These are phyloP conservation scores for Rosa rugosa DNA, from an alignment of 306 rosid genomes.

Conservation along the genomic window DNA sequence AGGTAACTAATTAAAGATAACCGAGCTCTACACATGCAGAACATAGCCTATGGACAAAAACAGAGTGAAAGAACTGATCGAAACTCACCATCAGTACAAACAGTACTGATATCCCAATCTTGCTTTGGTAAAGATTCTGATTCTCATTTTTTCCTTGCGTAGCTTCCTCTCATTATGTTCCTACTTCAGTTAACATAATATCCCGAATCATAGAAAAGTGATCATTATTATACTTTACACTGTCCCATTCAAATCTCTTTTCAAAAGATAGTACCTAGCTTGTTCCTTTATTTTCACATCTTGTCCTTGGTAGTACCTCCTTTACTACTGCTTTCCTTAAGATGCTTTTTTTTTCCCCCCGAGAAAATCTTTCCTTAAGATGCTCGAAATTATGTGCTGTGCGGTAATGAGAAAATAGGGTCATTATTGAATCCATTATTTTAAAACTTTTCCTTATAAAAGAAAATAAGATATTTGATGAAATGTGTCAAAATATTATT, in stretches of 20 bases:
- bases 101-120: not conserved
- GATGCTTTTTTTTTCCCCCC: not conserved
- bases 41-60: not conserved
- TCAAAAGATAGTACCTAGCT: not conserved
- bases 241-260: not conserved
- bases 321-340: not conserved
- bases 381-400: not conserved
- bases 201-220: not conserved
- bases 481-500: too few relatives aligned
- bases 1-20: not conserved
- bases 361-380: too few relatives aligned
- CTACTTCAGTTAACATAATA: not conserved
- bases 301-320: not conserved
- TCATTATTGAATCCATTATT: too few relatives aligned
- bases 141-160: not conserved
- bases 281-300: not conserved
- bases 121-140: not conserved
- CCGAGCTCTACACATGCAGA: not conserved
- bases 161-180: not conserved
- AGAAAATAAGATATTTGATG: too few relatives aligned
- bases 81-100: not conserved
- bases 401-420: not conserved
- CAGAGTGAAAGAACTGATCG: not conserved
- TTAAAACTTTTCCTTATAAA: too few relatives aligned
- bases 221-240: not conserved